phyloP scores from a whole-genome alignment of 164 flowering plant genomes.

The Kalanchoe fedtschenkoi region DNA sequence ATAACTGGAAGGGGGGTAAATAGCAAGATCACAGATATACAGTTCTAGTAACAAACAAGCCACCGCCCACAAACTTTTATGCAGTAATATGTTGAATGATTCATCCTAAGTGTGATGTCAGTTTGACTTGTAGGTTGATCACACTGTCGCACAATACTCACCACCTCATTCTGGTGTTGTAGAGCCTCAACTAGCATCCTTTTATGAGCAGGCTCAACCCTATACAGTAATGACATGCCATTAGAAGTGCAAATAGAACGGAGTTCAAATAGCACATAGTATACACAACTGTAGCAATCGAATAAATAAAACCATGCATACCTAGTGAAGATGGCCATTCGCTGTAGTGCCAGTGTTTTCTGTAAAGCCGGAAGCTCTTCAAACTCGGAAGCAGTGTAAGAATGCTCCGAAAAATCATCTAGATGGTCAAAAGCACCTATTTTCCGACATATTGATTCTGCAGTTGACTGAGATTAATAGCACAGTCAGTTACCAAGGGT shows the following conservation, averaged over 20 bases:
- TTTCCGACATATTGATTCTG: conserved; percentile 78
- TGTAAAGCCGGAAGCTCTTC: conserved; percentile 90
- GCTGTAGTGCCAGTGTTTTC: conserved; percentile 69
- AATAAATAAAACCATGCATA: conserved; percentile 11
- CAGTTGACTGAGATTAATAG: conserved; percentile 55
- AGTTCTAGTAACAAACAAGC: too few relatives aligned
- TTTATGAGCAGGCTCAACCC: conserved; percentile 99
- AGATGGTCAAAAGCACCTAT: conserved; percentile 90
- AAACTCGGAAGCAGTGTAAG: conserved; percentile 95
- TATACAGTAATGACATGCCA: conserved; percentile 13
- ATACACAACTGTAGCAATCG: not conserved
- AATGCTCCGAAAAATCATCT: conserved; percentile 65
- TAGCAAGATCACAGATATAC: too few relatives aligned
- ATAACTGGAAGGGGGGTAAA: too few relatives aligned
- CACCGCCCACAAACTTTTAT: not conserved
- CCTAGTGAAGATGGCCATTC: conserved; percentile 90
- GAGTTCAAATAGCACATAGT: not conserved
- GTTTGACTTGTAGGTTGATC: not conserved
- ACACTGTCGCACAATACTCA: conserved; percentile 15
- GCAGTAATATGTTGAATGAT: not conserved
- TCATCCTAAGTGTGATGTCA: not conserved
- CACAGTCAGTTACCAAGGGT: conserved; percentile 12
- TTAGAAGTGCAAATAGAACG: not conserved
- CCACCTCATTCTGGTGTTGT: conserved; percentile 97
- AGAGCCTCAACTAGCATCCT: conserved; percentile 93